Evolutionary conservation across 768 basidiomycete genomes (phyloP).

Genomic region (Suillus plorans): DNA sequence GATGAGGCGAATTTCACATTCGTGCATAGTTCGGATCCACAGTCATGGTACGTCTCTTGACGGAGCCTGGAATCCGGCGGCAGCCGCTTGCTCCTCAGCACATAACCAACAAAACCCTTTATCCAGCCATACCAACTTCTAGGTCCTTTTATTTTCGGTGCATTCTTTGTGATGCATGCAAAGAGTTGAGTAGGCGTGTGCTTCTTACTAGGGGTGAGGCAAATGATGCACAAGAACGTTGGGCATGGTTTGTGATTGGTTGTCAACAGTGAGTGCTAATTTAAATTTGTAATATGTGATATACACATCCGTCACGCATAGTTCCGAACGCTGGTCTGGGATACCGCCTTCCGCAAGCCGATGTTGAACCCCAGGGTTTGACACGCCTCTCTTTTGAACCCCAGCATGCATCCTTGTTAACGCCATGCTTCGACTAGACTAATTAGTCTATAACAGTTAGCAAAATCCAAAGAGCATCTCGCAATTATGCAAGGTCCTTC

Average conservation of each 20-base stretch:
- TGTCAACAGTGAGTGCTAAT: neutral
- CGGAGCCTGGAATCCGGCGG: neutral
- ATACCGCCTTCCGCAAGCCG: neutral
- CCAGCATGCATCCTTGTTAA: neutral
- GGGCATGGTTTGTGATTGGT: slow-evolving; percentile 1
- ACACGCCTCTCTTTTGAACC: neutral
- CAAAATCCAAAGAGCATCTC: slow-evolving; percentile 3
- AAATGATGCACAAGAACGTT: neutral
- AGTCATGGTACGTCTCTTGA: neutral
- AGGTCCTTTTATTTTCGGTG: neutral
- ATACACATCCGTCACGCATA: neutral
- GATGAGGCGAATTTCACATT: neutral
- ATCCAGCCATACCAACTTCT: neutral
- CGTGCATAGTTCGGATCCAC: neutral
- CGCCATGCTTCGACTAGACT: neutral
- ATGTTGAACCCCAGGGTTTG: slow-evolving; percentile 1
- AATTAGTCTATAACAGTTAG: neutral
- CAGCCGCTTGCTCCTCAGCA: neutral
- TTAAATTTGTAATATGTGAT: neutral
- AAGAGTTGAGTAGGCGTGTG: neutral
- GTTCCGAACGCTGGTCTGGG: neutral
- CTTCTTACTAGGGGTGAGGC: neutral
- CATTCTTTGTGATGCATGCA: neutral
- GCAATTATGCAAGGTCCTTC: neutral
- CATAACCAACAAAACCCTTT: neutral